Evolutionary conservation across 2,329 filamentous ascomycete genomes (phyloP).

Genomic region (Xylariaceae sp.): DNA sequence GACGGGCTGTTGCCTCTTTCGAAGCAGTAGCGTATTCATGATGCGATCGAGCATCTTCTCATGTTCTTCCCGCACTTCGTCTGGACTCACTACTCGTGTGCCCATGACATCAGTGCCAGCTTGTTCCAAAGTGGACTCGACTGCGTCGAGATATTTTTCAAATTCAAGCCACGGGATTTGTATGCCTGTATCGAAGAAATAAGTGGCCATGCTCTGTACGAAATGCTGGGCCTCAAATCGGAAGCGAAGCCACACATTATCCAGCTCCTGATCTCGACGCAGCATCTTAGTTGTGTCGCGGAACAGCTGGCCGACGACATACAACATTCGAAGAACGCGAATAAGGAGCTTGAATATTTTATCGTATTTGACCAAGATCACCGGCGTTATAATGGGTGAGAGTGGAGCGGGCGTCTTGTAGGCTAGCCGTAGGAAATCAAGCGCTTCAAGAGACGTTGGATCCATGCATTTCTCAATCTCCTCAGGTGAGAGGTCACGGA

Average conservation of each 20-base stretch:
- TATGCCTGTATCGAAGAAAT: constrained; percentile 77
- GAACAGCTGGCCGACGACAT: constrained; percentile 62
- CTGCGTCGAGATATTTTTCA: constrained; percentile 55
- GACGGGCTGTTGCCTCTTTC: constrained; percentile 68
- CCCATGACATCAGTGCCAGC: constrained; percentile 32
- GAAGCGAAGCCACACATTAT: constrained; percentile 53
- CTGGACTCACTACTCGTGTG: constrained; percentile 49
- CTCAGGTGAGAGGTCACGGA: constrained; percentile 70
- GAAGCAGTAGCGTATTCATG: constrained; percentile 65
- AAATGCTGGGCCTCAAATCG: constrained; percentile 76
- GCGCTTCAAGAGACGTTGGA: constrained; percentile 72
- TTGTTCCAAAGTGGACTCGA: constrained; percentile 53
- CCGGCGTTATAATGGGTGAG: constrained; percentile 64
- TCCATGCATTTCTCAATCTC: constrained; percentile 83
- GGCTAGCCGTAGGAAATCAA: constrained; percentile 87
- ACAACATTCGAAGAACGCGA: constrained; percentile 71
- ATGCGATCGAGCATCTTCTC: constrained; percentile 70
- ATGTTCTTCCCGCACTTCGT: constrained; percentile 63
- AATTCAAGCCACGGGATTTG: constrained; percentile 68
- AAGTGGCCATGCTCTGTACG: constrained; percentile 63
- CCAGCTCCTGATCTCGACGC: constrained; percentile 34
- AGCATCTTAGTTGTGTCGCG: constrained; percentile 46
- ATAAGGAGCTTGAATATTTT: constrained; percentile 75
- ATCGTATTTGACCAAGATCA: constrained; percentile 74
- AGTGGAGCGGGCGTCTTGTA: constrained; percentile 74